These are phyloP conservation scores for Physcomitrellopsis africana DNA, from an alignment of 225 moss, liverwort and hornwort species.

Conservation along the genomic window DNA sequence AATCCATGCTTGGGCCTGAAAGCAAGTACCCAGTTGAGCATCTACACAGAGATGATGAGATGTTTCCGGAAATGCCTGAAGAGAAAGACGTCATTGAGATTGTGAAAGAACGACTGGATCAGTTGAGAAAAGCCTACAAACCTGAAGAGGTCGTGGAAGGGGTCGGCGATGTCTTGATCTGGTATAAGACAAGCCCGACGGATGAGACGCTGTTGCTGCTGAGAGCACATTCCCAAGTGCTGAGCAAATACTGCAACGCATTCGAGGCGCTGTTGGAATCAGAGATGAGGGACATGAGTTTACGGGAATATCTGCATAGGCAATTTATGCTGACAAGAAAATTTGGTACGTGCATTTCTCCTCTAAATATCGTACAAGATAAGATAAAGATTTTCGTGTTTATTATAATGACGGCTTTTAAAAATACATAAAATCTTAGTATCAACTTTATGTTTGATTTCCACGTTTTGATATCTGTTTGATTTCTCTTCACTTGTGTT, in stretches of 20 bases:
- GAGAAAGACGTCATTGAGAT: conserved; percentile 44
- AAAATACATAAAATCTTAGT: too few species aligned
- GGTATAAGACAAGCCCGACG: conserved; percentile 9
- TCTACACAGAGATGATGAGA: background rate
- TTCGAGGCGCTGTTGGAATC: conserved; percentile 43
- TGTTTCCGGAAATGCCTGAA: background rate
- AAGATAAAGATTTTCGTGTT: background rate
- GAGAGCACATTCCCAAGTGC: conserved; percentile 34
- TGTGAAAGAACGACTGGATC: conserved; percentile 19
- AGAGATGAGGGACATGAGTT: conserved; percentile 41
- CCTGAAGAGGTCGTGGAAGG: conserved; percentile 29
- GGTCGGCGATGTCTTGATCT: conserved; percentile 29
- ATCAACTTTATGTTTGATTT: too few species aligned
- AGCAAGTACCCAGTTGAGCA: background rate
- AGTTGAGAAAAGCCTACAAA: conserved; percentile 33
- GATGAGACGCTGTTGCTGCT: conserved; percentile 35
- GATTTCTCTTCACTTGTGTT: too few species aligned
- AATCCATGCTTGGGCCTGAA: background rate
- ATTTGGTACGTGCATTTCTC: conserved; percentile 34
- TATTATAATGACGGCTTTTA: too few species aligned
- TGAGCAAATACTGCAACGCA: conserved; percentile 42
- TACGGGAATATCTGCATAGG: conserved; percentile 35
- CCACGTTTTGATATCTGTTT: too few species aligned
- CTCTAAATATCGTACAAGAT: rapidly evolving
- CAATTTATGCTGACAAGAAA: conserved; percentile 35